Evolutionary conservation across 1,284 basidiomycete species (phyloP), one percentile per base, ranked within the genome.

Genomic region (Tranzscheliella williamsii): DNA sequence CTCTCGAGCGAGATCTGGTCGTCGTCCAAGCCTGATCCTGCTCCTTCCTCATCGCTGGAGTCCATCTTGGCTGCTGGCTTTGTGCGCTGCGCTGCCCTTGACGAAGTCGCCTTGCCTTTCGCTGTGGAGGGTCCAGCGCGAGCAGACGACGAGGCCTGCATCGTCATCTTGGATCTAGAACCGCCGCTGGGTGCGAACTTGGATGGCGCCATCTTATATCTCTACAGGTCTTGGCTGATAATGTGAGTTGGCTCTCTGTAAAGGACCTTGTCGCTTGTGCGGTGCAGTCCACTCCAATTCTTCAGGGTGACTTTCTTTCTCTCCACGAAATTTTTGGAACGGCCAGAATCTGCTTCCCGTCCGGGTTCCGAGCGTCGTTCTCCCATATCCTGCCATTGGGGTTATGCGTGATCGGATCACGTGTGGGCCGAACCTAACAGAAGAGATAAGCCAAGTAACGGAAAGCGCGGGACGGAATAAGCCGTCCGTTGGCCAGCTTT

Each of bases 111-210:
- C 27, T 9, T 34, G 12, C 32, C 17, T 9, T 9, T 34, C 32
- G 41, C 38, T 4, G 27, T 32, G 17, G 51, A 24, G 12, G 42
- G 26, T 18, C 42, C 42, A 4, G 35, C 17, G 17, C 40, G 11
- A 23, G 22, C 22, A 8, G 16, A 18, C 16, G 17, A 15, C 21
- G 5, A 15, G 6, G 35, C 43, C 47, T 50, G 43, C 50, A 64
- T 44, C 31, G 51, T 55, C 61, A 65, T 57, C 38, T 65, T 69
- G 40, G 63, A 57, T 23, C 51, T 69, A 43, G 63, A 57, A 21
- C 55, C 61, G 30, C 53, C 27, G 12, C 38, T 16, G 38, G 21
- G n/a, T 21, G 31, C 50, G n/a, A 51, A 51, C 20, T 53, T 56
- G 5, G 42, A 43, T 3, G 40, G 45, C 43, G 60, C 53, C 60